Base-by-base conservation (phyloP, 2,329 filamentous ascomycete species). In the Fusarium papillatum region DNA sequence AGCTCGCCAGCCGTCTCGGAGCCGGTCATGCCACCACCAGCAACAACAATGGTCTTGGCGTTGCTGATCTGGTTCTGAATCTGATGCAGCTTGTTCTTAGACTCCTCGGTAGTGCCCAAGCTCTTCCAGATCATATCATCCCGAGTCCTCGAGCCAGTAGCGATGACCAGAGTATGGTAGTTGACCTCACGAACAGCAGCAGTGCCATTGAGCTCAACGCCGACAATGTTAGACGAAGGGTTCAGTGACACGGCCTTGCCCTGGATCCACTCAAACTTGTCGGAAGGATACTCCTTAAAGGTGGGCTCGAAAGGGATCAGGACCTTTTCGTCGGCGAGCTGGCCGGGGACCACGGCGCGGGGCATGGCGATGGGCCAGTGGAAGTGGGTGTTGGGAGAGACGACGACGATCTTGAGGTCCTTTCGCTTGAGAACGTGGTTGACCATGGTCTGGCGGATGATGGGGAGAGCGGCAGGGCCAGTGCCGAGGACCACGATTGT, bases 101-200 rank as follows among this genome's bases (percentile, higher is more conserved):
- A 88, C 67, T 84, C 78, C 66, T 86, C 83, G 0, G 86, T 85
- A 2, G 85, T 84, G 7, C 80, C 84, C 13, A 87, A 73, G 24
- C 80, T 81, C 80, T 91, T 91, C 81, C 87, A 91, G 1, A 90
- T 89, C 81, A 88, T 83, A 70, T 79, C 81, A 7, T 84, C 85
- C 26, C 78, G 82, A 38, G 85, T 84, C 34, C 83, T 82, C 5
- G 87, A 82, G 10, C 90, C 90, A 4, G 90, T 92, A 13, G 90
- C 89, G 53, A 92, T 81, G 71, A 92, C 78, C 16, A 92, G 83
- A 26, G 85, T 86, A 74, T 90, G 85, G 77, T 92, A 92, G 24
- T 71, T 70, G 66, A 90, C 78, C 14, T 81, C 81, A 8, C 83
- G 81, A n/a, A 77, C 75, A 7, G 71, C 78, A 13, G 74, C 62